Evolutionary conservation across 768 basidiomycete genomes (phyloP), one percentile per base, ranked within the genome.

Genomic region (Hericium coralloides): DNA sequence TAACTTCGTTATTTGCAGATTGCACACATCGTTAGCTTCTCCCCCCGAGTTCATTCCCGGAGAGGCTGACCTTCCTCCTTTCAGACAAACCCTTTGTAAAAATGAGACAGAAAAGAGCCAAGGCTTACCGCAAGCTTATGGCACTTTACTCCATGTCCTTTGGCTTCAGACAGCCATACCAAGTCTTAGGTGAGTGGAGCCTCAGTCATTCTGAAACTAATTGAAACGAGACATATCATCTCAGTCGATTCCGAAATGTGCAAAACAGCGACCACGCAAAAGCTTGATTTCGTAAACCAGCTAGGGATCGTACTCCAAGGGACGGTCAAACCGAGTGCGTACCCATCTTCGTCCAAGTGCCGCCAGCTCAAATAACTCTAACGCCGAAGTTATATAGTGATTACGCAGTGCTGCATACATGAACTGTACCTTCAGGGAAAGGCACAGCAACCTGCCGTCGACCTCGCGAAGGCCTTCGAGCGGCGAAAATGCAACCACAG

Each of bases 21-120:
- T 31, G 4, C 31, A 31, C 31, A 2, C 7, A 31, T 1, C 2
- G 1, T 6, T 2, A 31, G 7, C 31, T 31, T 5, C 31, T 31
- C 6, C 6, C 31, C 31, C 31, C 31, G 31, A 31, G 8, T 31
- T 31, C 31, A 2, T 8, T 31, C 31, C 10, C 8, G 31, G 31
- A 31, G 31, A 7, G 1, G 10, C 31, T 1, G 1, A 36, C 18
- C 10, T n/a, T 5, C 2, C 49, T 50, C 12, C 4, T 36, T 52
- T 37, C 38, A 26, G 31, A 20, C n/a, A 41, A 41, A 20, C 1
- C 18, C 38, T 25, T 6, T 20, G 5, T 2, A 56, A 69, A 63
- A 38, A 99, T 99, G 97, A 79, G 94, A 55, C 92, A 97, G 73
- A 97, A 92, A 73, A 80, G 97, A 68, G 92, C 94, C 25, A 99